Percentiles rank a stretch among this genome's conserved stretches.
Evolutionary conservation across 2,329 filamentous ascomycete genomes (phyloP).

Genomic region (Aspergillus transmontanensis): DNA sequence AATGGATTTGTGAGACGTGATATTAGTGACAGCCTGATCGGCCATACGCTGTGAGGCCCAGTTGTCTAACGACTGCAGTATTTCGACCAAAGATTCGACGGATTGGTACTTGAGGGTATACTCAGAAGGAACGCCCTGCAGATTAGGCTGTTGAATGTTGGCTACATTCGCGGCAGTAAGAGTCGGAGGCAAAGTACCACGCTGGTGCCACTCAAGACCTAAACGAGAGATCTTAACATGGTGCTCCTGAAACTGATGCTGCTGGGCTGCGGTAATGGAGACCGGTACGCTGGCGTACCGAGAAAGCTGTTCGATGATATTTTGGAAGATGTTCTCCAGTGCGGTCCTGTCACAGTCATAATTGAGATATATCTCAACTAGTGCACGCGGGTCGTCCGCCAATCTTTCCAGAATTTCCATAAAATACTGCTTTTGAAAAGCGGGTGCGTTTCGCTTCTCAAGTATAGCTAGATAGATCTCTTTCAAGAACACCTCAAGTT

Average conservation of each 20-base stretch:
- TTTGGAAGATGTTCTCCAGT: constrained; percentile 95
- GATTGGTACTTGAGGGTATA: constrained; percentile 90
- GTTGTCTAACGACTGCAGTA: constrained; percentile 84
- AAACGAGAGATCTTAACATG: constrained; percentile 62
- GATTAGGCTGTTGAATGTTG: constrained; percentile 48
- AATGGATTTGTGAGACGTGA: constrained; percentile 54
- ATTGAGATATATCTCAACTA: constrained; percentile 96
- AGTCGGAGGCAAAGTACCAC: constrained; percentile 81
- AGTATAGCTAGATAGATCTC: constrained; percentile 94
- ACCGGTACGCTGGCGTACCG: constrained; percentile 81
- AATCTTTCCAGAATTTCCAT: constrained; percentile 82
- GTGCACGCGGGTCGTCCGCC: constrained; percentile 78
- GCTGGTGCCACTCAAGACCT: constrained; percentile 79
- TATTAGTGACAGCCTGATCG: constrained; percentile 54
- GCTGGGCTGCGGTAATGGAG: constrained; percentile 71
- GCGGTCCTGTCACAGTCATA: constrained; percentile 94
- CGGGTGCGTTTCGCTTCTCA: constrained; percentile 81
- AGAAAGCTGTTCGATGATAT: constrained; percentile 89
- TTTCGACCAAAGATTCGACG: constrained; percentile 84
- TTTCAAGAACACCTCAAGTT: constrained; percentile 96
- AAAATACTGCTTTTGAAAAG: constrained; percentile 91
- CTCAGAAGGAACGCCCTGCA: constrained; percentile 76
- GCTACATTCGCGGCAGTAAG: constrained; percentile 77
- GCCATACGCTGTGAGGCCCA: constrained; percentile 76
- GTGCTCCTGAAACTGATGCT: constrained; percentile 84